Percentiles rank a stretch among this genome's conserved stretches.
phyloP scores from a whole-genome alignment of 352 stramenopile genomes.

The Phytophthora quininea region DNA sequence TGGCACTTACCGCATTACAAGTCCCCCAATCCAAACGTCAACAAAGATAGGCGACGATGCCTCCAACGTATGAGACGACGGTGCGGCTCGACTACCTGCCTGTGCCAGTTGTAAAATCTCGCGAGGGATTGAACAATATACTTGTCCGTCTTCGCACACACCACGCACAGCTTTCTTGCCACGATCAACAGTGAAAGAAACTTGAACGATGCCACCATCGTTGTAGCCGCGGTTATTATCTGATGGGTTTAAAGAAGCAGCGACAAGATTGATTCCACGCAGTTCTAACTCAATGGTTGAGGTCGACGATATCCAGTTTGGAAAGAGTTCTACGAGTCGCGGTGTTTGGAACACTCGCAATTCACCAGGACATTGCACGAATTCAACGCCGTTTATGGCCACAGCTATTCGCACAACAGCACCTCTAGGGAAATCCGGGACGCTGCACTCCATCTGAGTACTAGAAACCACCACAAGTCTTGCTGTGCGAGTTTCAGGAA shows the following conservation, averaged over 20 bases:
- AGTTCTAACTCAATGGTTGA: conserved; percentile 43
- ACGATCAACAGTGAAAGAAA: conserved; percentile 47
- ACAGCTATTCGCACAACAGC: conserved; percentile 54
- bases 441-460: conserved; percentile 57
- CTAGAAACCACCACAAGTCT: conserved; percentile 46
- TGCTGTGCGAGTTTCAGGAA: conserved; percentile 39
- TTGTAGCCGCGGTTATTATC: conserved; percentile 16
- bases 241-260: conserved; percentile 13
- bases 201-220: conserved; percentile 32
- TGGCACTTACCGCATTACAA: conserved; percentile 47
- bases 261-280: conserved; percentile 64
- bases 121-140: conserved; percentile 41
- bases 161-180: conserved; percentile 29
- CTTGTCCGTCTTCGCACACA: conserved; percentile 42
- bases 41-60: conserved; percentile 45
- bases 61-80: neutral
- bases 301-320: conserved; percentile 54
- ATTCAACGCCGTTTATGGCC: conserved; percentile 75
- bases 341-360: conserved; percentile 68
- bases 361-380: conserved; percentile 52
- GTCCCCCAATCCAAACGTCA: conserved; percentile 66
- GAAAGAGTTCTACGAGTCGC: conserved; percentile 53
- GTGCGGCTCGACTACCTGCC: conserved; percentile 15
- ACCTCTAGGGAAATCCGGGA: conserved; percentile 65
- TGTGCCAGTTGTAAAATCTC: conserved; percentile 26